Percentiles rank a stretch among this genome's conserved stretches.
These are phyloP conservation scores for Pouteria glomerata DNA, from an alignment of 148 eudicot genomes.

Conservation along the genomic window DNA sequence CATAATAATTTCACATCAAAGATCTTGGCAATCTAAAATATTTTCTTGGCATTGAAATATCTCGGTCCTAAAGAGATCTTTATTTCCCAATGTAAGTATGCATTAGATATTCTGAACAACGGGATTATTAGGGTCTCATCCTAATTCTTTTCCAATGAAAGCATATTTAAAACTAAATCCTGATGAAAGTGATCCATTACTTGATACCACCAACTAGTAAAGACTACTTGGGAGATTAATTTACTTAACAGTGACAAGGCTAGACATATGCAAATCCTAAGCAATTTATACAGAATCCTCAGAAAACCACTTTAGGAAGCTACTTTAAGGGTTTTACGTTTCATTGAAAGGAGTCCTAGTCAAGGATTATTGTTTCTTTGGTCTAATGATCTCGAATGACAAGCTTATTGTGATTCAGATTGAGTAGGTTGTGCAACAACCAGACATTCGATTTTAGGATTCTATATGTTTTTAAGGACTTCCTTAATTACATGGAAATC, in stretches of 20 bases:
- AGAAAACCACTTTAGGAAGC: neutral
- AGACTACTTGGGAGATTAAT: neutral
- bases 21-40: neutral
- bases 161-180: neutral
- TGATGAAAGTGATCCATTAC: neutral
- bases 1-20: neutral
- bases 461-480: too few species aligned
- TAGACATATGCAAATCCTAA: neutral
- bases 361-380: constrained; percentile 20
- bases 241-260: neutral
- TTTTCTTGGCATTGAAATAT: neutral
- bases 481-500: neutral
- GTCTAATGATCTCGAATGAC: constrained; percentile 37
- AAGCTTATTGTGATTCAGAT: constrained; percentile 34
- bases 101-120: neutral
- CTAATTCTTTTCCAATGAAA: neutral
- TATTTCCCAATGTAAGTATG: neutral
- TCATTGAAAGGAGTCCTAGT: neutral
- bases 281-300: neutral
- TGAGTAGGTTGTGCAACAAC: too few species aligned
- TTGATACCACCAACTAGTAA: neutral
- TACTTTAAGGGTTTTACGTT: neutral
- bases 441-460: too few species aligned
- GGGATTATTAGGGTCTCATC: neutral
- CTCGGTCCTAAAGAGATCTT: neutral